Conservation (phyloP, 2,329 filamentous ascomycete genomes). For the Colletotrichum cereale region DNA sequence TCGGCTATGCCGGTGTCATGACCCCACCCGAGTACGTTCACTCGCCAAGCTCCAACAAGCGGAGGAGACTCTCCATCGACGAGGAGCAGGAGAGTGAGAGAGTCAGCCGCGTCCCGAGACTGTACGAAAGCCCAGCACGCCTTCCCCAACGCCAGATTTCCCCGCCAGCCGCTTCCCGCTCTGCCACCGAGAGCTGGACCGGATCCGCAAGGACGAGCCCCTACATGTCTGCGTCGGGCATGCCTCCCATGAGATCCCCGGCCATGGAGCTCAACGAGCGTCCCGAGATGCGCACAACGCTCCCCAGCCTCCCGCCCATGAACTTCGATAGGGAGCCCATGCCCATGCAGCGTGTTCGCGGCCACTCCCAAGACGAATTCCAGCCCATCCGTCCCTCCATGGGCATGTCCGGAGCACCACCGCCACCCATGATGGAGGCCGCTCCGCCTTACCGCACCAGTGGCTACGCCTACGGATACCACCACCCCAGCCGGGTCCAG, state of each 20-base stretch:
- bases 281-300: constrained; percentile 51
- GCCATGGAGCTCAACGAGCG: constrained; percentile 51
- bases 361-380: constrained; percentile 53
- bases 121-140: constrained; percentile 55
- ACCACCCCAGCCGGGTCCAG: constrained; percentile 59
- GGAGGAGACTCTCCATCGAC: constrained; percentile 59
- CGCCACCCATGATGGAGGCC: constrained; percentile 49
- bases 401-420: constrained; percentile 43
- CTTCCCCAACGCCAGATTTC: constrained; percentile 52
- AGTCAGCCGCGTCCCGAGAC: constrained; percentile 60
- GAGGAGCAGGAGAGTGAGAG: constrained; percentile 55
- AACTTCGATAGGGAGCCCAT: constrained; percentile 52
- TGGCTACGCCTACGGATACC: constrained; percentile 55
- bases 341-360: constrained; percentile 49
- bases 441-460: constrained; percentile 49
- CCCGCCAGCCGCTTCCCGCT: constrained; percentile 47
- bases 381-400: constrained; percentile 48
- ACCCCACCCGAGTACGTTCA: constrained; percentile 63
- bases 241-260: constrained; percentile 49
- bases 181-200: constrained; percentile 52
- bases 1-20: constrained; percentile 46
- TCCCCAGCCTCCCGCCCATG: constrained; percentile 57
- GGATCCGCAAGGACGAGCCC: constrained; percentile 51
- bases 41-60: constrained; percentile 62
- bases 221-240: constrained; percentile 47